Evolutionary conservation across 2,329 filamentous ascomycete species (phyloP).

Genomic region (Fusarium vanettenii): DNA sequence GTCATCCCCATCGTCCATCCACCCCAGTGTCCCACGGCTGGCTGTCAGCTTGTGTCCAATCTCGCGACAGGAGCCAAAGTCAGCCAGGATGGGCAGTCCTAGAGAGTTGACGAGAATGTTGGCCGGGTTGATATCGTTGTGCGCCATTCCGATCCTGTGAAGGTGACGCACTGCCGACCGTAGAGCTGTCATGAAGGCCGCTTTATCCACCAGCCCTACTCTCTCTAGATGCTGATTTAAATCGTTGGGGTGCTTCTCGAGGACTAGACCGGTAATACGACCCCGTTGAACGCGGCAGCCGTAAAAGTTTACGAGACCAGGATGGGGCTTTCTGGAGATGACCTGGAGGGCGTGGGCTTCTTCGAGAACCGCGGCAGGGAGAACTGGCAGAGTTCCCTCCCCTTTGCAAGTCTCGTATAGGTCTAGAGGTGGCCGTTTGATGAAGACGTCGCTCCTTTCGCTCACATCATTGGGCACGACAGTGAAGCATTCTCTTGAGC

Average conservation of each 20-base stretch:
- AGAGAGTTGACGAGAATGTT: constrained; percentile 1
- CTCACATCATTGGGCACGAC: neutral
- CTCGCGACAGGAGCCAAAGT: constrained; percentile 2
- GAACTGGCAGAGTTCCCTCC: neutral
- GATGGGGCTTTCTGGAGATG: neutral
- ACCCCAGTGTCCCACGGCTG: neutral
- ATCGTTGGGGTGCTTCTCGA: neutral
- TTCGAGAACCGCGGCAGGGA: neutral
- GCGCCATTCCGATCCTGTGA: neutral
- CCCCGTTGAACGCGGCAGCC: neutral
- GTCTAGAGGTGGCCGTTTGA: neutral
- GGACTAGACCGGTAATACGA: neutral
- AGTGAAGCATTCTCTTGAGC: neutral
- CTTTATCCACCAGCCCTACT: neutral
- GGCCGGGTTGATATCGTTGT: constrained; percentile 4
- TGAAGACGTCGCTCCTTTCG: neutral
- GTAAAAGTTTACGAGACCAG: neutral
- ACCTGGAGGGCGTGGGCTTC: neutral
- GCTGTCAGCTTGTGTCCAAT: constrained; percentile 1
- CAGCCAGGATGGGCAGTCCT: neutral
- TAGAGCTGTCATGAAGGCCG: neutral
- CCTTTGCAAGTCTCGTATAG: neutral
- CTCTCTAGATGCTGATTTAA: neutral
- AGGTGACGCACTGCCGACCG: neutral
- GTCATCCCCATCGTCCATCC: neutral